These are phyloP conservation scores for Tubosaeta sp. DNA, from an alignment of 768 basidiomycete genomes.

Conservation along the genomic window DNA sequence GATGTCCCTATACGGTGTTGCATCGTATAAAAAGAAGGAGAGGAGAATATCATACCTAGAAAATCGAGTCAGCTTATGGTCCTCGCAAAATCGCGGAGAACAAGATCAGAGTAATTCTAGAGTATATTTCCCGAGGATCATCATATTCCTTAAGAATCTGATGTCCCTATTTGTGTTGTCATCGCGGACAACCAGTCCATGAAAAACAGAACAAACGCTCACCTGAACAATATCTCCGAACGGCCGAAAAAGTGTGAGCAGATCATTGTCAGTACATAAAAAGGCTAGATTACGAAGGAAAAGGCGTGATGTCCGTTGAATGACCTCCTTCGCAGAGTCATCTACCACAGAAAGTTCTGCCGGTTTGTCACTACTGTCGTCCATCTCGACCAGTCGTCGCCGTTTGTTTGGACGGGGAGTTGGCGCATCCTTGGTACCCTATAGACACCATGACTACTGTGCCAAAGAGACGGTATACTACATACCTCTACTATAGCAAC, in stretches of 20 bases:
- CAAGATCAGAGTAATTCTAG: conserved; percentile 42
- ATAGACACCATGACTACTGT: conserved; percentile 3
- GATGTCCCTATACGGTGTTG: conserved; percentile 43
- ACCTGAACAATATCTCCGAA: conserved; percentile 81
- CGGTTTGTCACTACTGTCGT: conserved; percentile 16
- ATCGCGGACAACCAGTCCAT: conserved; percentile 26
- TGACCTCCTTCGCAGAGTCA: conserved; percentile 43
- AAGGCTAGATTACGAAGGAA: conserved; percentile 97
- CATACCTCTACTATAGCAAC: conserved; percentile 74
- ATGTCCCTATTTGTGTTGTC: conserved; percentile 32
- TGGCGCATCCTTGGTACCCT: conserved; percentile 71
- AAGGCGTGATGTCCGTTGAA: conserved; percentile 71
- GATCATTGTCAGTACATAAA: conserved; percentile 68
- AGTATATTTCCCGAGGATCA: conserved; percentile 47
- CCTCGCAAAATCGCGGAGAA: not conserved
- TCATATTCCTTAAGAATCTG: conserved; percentile 37
- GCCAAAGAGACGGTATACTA: not conserved
- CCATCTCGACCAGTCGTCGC: conserved; percentile 54
- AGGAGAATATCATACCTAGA: conserved; percentile 12
- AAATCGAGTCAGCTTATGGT: conserved; percentile 1
- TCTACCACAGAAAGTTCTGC: conserved; percentile 9
- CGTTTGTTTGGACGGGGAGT: conserved; percentile 67
- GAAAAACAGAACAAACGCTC: conserved; percentile 22
- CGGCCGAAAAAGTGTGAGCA: conserved; percentile 56
- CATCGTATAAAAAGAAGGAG: not conserved